Percentiles rank a stretch among this genome's conserved stretches.
phyloP scores from a whole-genome alignment of 2,329 filamentous ascomycete species.

The Gremmenia infestans region DNA sequence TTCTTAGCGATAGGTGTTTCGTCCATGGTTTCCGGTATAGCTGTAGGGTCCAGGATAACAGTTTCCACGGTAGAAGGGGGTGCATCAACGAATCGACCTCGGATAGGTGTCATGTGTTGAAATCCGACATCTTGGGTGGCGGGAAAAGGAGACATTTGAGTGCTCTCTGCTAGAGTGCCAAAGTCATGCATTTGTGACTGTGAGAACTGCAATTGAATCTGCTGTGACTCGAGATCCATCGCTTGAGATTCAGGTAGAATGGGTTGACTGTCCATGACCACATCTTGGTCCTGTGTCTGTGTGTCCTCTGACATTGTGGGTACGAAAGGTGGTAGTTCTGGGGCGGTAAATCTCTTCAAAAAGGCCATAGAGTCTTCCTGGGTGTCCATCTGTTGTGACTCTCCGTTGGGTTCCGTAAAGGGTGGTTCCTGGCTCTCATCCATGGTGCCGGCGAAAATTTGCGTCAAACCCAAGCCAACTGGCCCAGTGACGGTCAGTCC shows the following conservation, averaged over 20 bases:
- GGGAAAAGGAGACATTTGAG: constrained; percentile 64
- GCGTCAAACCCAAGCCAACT: constrained; percentile 71
- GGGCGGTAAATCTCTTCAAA: constrained; percentile 46
- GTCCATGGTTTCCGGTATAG: constrained; percentile 35
- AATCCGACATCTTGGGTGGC: constrained; percentile 80
- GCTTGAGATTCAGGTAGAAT: constrained; percentile 36
- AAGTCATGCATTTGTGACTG: constrained; percentile 57
- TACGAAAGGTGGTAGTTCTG: constrained; percentile 42
- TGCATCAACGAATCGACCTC: constrained; percentile 58
- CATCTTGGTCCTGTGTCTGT: constrained; percentile 33
- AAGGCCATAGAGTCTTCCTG: constrained; percentile 43
- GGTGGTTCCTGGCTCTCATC: constrained; percentile 48
- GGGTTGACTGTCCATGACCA: constrained; percentile 46
- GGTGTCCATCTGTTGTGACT: constrained; percentile 25
- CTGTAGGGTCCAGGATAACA: constrained; percentile 43
- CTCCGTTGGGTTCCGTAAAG: constrained; percentile 4
- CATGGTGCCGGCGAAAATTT: constrained; percentile 89
- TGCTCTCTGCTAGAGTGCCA: constrained; percentile 51
- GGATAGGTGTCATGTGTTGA: constrained; percentile 65
- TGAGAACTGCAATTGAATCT: constrained; percentile 51
- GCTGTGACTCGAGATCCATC: constrained; percentile 30
- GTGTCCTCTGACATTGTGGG: constrained; percentile 38
- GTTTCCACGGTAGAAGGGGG: constrained; percentile 69
- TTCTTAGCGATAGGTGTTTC: constrained; percentile 63
- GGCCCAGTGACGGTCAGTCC: constrained; percentile 57